Percentiles rank a stretch among this genome's conserved stretches.
Evolutionary conservation across 2,329 filamentous ascomycete genomes (phyloP).

Genomic region (Sarocladium strictum): DNA sequence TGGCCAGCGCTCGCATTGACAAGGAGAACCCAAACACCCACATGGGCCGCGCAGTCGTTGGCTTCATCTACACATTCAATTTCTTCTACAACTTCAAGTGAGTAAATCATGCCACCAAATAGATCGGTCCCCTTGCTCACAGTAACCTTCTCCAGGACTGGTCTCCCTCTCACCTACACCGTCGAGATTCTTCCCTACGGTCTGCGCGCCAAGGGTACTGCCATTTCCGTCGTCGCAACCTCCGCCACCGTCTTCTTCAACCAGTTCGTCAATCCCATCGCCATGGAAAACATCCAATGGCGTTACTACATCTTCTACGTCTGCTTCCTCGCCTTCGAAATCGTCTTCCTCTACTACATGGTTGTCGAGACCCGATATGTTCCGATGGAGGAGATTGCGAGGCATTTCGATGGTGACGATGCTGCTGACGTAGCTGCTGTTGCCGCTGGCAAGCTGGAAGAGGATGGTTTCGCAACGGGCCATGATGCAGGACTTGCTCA

Average conservation of each 20-base stretch:
- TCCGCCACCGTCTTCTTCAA: constrained; percentile 28
- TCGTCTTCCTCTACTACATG: constrained; percentile 32
- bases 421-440: constrained; percentile 20
- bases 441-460: constrained; percentile 5
- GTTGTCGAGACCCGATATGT: constrained; percentile 47
- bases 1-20: background rate
- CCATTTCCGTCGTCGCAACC: constrained; percentile 22
- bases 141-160: constrained; percentile 3
- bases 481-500: background rate
- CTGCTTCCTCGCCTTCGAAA: constrained; percentile 39
- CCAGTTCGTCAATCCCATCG: constrained; percentile 21
- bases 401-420: constrained; percentile 44
- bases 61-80: constrained; percentile 22
- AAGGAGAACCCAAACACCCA: constrained; percentile 11
- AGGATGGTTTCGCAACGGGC: background rate
- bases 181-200: constrained; percentile 36
- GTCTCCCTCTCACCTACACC: constrained; percentile 35
- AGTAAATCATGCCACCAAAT: too few species aligned
- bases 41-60: constrained; percentile 39
- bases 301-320: constrained; percentile 27
- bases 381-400: constrained; percentile 49
- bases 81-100: constrained; percentile 27
- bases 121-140: too few species aligned
- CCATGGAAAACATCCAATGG: constrained; percentile 7
- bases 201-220: constrained; percentile 23